A percentile compares a stretch with the other conserved stretches of the same genome.
phyloP scores from a whole-genome alignment of 2,329 filamentous ascomycete species.

The Pyricularia grisea region DNA sequence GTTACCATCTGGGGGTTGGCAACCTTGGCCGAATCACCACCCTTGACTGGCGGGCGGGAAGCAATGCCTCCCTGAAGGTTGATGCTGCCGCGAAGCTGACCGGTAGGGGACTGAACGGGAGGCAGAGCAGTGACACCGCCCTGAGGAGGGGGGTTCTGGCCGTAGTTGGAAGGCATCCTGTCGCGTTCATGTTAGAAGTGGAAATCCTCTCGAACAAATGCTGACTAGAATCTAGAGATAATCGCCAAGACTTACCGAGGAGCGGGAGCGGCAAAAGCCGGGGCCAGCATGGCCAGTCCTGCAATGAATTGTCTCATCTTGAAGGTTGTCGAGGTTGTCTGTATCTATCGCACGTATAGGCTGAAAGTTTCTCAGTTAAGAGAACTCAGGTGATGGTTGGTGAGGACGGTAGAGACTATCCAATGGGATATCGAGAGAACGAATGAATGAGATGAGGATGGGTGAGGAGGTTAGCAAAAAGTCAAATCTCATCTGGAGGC shows the following conservation, averaged over 20 bases:
- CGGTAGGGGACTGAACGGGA: slow-evolving; percentile 24
- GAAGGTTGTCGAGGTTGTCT: not conserved
- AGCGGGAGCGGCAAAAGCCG: slow-evolving; percentile 1
- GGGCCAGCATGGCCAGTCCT: not conserved
- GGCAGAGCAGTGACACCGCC: slow-evolving; percentile 29
- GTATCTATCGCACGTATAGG: not conserved
- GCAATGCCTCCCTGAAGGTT: slow-evolving; percentile 30
- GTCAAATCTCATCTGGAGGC: not conserved
- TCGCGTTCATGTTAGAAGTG: not conserved
- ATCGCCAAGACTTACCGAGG: not conserved
- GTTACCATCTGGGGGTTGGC: slow-evolving; percentile 29
- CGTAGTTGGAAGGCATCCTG: slow-evolving; percentile 26
- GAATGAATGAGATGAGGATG: not conserved
- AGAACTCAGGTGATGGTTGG: not conserved
- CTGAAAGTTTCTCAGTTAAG: not conserved
- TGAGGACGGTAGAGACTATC: not conserved
- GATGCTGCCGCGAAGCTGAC: slow-evolving; percentile 29
- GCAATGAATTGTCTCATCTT: not conserved
- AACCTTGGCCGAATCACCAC: slow-evolving; percentile 26
- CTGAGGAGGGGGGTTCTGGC: slow-evolving; percentile 30
- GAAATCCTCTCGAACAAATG: too few species aligned
- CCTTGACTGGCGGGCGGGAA: slow-evolving; percentile 23
- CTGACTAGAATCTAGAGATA: too few species aligned
- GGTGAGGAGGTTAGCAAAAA: not conserved
- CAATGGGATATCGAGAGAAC: not conserved